Evolutionary conservation across 129 eudicot species (phyloP).

Genomic region (Lonicera japonica): DNA sequence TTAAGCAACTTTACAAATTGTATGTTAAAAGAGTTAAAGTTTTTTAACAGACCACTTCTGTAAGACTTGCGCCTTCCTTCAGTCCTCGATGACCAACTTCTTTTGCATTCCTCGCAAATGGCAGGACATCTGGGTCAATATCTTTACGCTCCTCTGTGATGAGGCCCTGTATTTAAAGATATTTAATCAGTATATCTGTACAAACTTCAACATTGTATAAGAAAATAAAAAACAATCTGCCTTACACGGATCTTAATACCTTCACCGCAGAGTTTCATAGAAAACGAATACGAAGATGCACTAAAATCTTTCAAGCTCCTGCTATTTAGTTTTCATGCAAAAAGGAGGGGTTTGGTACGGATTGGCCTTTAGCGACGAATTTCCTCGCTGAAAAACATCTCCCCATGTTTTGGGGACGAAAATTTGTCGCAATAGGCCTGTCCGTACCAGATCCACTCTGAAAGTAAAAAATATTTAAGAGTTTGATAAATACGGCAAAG

Average conservation of each 20-base stretch:
- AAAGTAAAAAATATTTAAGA: neutral
- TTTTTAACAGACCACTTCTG: constrained; percentile 67
- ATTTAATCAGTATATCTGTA: neutral
- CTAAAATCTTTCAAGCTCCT: neutral
- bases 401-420: no score
- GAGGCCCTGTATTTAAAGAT: constrained; percentile 48
- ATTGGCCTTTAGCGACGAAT: no score
- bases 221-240: neutral
- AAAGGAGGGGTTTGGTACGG: no score
- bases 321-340: neutral
- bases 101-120: constrained; percentile 84
- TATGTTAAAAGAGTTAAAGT: neutral
- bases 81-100: constrained; percentile 81
- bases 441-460: no score
- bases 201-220: neutral
- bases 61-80: constrained; percentile 88
- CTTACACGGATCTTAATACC: neutral
- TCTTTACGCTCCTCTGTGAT: constrained; percentile 83
- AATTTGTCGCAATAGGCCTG: no score
- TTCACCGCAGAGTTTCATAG: neutral
- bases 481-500: no score
- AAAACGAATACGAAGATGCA: neutral
- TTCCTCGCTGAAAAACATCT: no score
- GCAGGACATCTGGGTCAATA: constrained; percentile 73
- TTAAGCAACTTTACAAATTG: neutral